phyloP scores from a whole-genome alignment of 306 rosid genomes.

The Malus sieversii region DNA sequence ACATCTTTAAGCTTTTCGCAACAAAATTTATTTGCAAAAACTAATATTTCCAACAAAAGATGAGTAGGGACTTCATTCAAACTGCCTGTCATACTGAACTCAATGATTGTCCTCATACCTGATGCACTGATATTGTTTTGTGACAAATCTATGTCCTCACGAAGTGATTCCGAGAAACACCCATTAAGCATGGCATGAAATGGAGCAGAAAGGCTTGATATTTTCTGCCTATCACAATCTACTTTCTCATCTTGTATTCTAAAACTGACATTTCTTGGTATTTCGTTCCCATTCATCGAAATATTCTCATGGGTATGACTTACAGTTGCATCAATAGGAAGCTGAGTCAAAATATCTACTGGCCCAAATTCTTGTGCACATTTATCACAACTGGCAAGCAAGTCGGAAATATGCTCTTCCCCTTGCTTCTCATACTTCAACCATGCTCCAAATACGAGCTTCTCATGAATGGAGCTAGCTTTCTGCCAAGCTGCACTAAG shows the following conservation, averaged over 20 bases:
- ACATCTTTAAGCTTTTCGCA: slow-evolving; percentile 72
- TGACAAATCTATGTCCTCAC: slow-evolving; percentile 70
- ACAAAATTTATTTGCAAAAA: slow-evolving; percentile 73
- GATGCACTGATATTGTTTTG: slow-evolving; percentile 63
- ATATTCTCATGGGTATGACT: slow-evolving; percentile 32
- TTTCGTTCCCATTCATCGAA: slow-evolving; percentile 40
- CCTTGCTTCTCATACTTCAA: slow-evolving; percentile 85
- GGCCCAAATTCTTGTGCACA: slow-evolving; percentile 66
- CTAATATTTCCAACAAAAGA: slow-evolving; percentile 71
- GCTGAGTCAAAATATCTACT: slow-evolving; percentile 49
- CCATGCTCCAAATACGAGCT: slow-evolving; percentile 84
- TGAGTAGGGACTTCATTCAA: slow-evolving; percentile 51
- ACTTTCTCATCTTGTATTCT: slow-evolving; percentile 61
- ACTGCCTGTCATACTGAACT: slow-evolving; percentile 54
- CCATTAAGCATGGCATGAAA: slow-evolving; percentile 89
- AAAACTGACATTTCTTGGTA: slow-evolving; percentile 44
- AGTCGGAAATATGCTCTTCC: slow-evolving; percentile 61
- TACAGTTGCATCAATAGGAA: slow-evolving; percentile 30
- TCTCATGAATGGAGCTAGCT: slow-evolving; percentile 65
- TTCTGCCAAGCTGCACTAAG: slow-evolving; percentile 82
- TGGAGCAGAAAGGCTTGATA: slow-evolving; percentile 77
- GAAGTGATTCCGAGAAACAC: slow-evolving; percentile 65
- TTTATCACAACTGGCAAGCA: slow-evolving; percentile 61
- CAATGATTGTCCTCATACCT: slow-evolving; percentile 64
- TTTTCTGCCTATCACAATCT: slow-evolving; percentile 69